These are phyloP conservation scores for Alternaria infectoria DNA, from an alignment of 2,329 filamentous ascomycete genomes.

Conservation along the genomic window DNA sequence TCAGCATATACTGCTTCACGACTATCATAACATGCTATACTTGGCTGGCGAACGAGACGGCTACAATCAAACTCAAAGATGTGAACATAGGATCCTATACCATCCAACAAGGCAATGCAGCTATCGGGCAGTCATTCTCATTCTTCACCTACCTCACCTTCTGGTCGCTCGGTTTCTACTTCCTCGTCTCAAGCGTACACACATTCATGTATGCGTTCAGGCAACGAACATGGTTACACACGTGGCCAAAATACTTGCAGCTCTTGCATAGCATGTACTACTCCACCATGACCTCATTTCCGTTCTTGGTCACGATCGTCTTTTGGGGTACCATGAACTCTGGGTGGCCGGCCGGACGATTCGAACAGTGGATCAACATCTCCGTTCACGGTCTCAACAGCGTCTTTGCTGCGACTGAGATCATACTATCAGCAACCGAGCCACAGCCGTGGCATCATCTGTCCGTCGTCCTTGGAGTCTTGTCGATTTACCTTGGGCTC, in stretches of 20 bases:
- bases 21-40: slow-evolving; percentile 71
- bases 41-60: slow-evolving; percentile 52
- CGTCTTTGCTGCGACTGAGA: slow-evolving; percentile 73
- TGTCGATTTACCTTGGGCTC: slow-evolving; percentile 72
- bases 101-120: slow-evolving; percentile 65
- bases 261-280: slow-evolving; percentile 46
- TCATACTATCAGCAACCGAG: slow-evolving; percentile 69
- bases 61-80: slow-evolving; percentile 29
- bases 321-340: slow-evolving; percentile 49
- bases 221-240: slow-evolving; percentile 39
- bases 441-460: slow-evolving; percentile 69
- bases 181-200: slow-evolving; percentile 69
- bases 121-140: slow-evolving; percentile 67
- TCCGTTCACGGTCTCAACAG: slow-evolving; percentile 78
- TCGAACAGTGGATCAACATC: slow-evolving; percentile 62
- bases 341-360: slow-evolving; percentile 50
- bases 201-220: slow-evolving; percentile 64
- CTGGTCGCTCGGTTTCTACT: slow-evolving; percentile 83
- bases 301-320: slow-evolving; percentile 49
- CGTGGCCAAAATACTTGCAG: slow-evolving; percentile 42
- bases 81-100: slow-evolving; percentile 55
- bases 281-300: slow-evolving; percentile 46
- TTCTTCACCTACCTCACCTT: slow-evolving; percentile 83
- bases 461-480: slow-evolving; percentile 67
- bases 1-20: slow-evolving; percentile 68